Evolutionary conservation across 177 flowering plant genomes (phyloP).

Genomic region (Telopea speciosissima): DNA sequence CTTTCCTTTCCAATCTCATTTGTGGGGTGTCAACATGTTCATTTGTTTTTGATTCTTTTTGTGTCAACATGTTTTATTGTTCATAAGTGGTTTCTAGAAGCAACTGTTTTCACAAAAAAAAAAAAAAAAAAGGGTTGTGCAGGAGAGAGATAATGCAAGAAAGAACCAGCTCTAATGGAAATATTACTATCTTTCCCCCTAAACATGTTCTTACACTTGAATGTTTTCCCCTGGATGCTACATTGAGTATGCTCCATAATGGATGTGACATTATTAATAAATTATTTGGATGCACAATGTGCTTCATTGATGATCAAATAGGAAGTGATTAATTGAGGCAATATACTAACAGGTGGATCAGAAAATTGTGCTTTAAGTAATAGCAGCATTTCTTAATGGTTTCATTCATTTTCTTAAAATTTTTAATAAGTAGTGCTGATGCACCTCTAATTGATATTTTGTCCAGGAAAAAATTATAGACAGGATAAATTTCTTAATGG

Average conservation of each 20-base stretch:
- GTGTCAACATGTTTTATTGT: not conserved
- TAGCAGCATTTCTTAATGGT: not conserved
- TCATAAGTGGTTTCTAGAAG: no score
- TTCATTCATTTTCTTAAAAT: not conserved
- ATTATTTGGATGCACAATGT: not conserved
- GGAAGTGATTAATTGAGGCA: not conserved
- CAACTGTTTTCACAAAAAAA: no score
- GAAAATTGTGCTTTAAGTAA: not conserved
- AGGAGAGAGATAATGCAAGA: no score
- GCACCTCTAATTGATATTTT: not conserved
- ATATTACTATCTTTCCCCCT: not conserved
- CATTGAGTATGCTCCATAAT: not conserved
- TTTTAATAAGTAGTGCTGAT: not conserved
- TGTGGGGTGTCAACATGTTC: not conserved
- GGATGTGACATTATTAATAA: not conserved
- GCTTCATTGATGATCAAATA: not conserved
- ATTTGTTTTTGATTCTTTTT: not conserved
- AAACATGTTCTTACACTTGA: not conserved
- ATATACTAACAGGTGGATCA: no score
- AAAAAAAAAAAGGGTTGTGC: no score
- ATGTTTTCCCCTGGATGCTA: not conserved
- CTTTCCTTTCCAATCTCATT: not conserved
- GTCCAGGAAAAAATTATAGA: not conserved
- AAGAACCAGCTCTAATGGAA: no score
- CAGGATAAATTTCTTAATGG: slow-evolving; percentile 15